phyloP scores from a whole-genome alignment of 495 filamentous ascomycete genomes.

The Letharia columbiana region DNA sequence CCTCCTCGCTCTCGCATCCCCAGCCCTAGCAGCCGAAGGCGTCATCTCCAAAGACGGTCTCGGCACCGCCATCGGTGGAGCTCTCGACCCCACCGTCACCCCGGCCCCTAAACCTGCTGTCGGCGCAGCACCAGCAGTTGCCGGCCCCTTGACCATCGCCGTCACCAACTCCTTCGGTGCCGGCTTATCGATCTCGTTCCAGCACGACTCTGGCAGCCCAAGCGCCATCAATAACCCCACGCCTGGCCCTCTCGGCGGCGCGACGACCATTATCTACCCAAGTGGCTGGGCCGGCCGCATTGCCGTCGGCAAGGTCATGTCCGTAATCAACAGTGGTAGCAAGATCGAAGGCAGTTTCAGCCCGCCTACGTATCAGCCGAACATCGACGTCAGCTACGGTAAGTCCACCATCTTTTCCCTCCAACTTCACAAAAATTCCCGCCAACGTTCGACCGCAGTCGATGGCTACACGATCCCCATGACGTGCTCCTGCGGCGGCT shows the following conservation, averaged over 20 bases:
- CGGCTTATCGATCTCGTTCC: conserved; percentile 12
- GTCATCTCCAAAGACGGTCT: too few species aligned
- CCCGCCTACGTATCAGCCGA: neutral
- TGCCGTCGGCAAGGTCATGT: conserved; percentile 10
- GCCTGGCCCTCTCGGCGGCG: neutral
- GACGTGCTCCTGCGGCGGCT: conserved; percentile 20
- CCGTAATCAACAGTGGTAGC: conserved; percentile 3
- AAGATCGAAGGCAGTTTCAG: conserved; percentile 20
- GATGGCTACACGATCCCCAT: conserved; percentile 16
- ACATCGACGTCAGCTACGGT: conserved; percentile 21
- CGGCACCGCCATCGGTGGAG: too few species aligned
- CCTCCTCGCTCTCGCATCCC: too few species aligned
- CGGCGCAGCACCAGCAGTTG: neutral
- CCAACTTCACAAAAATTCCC: too few species aligned
- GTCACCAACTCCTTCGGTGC: neutral
- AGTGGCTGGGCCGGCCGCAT: conserved; percentile 21
- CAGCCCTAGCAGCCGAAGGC: too few species aligned
- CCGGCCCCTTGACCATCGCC: conserved; percentile 9
- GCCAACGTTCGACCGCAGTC: neutral
- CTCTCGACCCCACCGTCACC: too few species aligned
- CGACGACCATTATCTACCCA: conserved; percentile 8
- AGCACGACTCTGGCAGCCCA: conserved; percentile 14
- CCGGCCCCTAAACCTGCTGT: neutral
- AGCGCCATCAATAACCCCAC: conserved; percentile 11
- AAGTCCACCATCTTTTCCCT: too few species aligned